A percentile compares a stretch with the other conserved stretches of the same genome.
phyloP scores from a whole-genome alignment of 2,329 filamentous ascomycete species.

The Scedosporium apiospermum region DNA sequence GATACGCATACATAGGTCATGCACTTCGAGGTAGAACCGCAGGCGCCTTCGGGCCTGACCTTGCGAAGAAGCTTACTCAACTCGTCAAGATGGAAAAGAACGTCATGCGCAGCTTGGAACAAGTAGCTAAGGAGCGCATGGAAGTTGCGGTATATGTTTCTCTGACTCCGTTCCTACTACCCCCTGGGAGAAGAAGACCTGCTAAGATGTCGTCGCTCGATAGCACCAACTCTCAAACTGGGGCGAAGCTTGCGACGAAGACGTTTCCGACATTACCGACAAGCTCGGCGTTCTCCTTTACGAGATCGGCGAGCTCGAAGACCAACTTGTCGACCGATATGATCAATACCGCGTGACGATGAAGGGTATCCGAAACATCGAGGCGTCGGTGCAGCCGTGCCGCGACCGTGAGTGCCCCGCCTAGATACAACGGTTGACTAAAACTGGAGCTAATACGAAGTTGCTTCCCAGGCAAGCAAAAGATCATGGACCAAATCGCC shows the following conservation, averaged over 20 bases:
- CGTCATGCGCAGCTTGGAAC: conserved; percentile 96
- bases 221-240: conserved; percentile 98
- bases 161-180: not conserved
- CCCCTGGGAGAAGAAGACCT: conserved; percentile 5
- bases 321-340: conserved; percentile 97
- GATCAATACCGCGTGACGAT: conserved; percentile 99
- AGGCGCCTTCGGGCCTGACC: conserved; percentile 72
- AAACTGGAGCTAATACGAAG: not conserved
- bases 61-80: conserved; percentile 95
- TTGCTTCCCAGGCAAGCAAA: conserved; percentile 70
- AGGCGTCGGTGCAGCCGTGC: conserved; percentile 95
- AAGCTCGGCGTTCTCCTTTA: conserved; percentile 97
- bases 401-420: conserved; percentile 67
- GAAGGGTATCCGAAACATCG: conserved; percentile 98
- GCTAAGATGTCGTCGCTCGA: too few species aligned
- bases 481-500: conserved; percentile 97
- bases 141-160: conserved; percentile 75
- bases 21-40: conserved; percentile 64
- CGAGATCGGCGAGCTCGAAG: conserved; percentile 95
- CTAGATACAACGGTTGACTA: not conserved
- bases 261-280: conserved; percentile 97
- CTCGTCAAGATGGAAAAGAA: conserved; percentile 99
- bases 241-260: conserved; percentile 92
- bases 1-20: conserved; percentile 37
- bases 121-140: conserved; percentile 93